A percentile compares a stretch with the other conserved stretches of the same genome.
phyloP scores from a whole-genome alignment of 495 filamentous ascomycete genomes.

The Aspergillus nanangensis region DNA sequence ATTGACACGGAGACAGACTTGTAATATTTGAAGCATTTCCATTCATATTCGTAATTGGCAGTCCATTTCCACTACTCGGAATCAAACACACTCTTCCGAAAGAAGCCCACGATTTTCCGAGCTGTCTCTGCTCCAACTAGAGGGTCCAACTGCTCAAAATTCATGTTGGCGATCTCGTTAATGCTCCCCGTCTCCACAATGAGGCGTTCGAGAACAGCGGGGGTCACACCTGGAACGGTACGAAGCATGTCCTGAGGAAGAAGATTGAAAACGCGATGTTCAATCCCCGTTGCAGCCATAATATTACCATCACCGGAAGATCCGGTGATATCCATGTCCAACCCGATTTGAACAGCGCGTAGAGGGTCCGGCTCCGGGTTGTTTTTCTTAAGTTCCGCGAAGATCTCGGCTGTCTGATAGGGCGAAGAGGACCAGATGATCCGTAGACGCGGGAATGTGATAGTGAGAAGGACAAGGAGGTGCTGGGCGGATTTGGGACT shows the following conservation, averaged over 20 bases:
- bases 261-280: constrained; percentile 56
- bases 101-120: constrained; percentile 75
- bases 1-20: too few relatives aligned
- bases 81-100: constrained; percentile 78
- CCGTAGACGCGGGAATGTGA: constrained; percentile 83
- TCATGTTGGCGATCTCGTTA: constrained; percentile 82
- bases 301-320: constrained; percentile 52
- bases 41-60: too few relatives aligned
- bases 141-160: constrained; percentile 61
- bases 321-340: constrained; percentile 58
- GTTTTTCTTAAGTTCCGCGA: constrained; percentile 84
- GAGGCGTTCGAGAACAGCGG: constrained; percentile 65
- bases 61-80: background rate
- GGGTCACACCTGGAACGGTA: constrained; percentile 79
- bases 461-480: constrained; percentile 86
- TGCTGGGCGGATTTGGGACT: constrained; percentile 74
- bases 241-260: constrained; percentile 83
- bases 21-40: too few relatives aligned
- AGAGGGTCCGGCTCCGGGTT: constrained; percentile 88
- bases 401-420: constrained; percentile 97
- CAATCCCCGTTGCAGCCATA: constrained; percentile 50
- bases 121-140: constrained; percentile 79
- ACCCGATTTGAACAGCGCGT: constrained; percentile 73
- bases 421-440: constrained; percentile 93
- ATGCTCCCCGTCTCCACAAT: constrained; percentile 72